Percentiles rank a stretch among this genome's conserved stretches.
Conservation (phyloP, 2,329 filamentous ascomycete species). For the Acephala macrosclerotiorum region DNA sequence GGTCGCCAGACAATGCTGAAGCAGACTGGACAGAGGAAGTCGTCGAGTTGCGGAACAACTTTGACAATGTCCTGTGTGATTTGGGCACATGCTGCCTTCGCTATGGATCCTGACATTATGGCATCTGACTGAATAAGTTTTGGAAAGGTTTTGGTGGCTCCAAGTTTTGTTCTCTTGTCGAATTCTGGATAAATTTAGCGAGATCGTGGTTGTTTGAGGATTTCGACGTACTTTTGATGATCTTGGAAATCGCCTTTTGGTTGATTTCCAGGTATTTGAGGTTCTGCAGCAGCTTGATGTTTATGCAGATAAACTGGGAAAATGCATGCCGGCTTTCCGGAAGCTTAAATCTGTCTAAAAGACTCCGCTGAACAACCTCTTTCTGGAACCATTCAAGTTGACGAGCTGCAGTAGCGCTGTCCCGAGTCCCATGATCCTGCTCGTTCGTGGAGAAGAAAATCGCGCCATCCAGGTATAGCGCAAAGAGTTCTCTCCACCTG, state of each 20-base stretch:
- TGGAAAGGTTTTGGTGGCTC: constrained; percentile 70
- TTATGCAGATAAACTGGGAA: constrained; percentile 73
- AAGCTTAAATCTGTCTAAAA: constrained; percentile 70
- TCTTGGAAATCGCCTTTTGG: constrained; percentile 78
- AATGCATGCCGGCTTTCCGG: constrained; percentile 70
- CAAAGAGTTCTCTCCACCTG: constrained; percentile 82
- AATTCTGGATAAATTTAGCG: constrained; percentile 65
- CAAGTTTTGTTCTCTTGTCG: constrained; percentile 82
- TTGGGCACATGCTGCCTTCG: constrained; percentile 77
- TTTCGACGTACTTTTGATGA: constrained; percentile 74
- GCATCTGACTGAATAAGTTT: constrained; percentile 63
- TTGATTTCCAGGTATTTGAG: constrained; percentile 89
- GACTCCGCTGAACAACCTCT: constrained; percentile 66
- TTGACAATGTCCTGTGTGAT: constrained; percentile 76
- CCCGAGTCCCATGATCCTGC: constrained; percentile 70
- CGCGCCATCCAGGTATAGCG: constrained; percentile 79
- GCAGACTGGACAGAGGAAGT: constrained; percentile 85
- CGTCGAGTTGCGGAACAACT: constrained; percentile 81
- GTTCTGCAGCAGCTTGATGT: constrained; percentile 77
- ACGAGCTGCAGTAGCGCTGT: constrained; percentile 68
- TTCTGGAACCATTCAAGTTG: constrained; percentile 74
- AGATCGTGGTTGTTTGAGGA: not conserved
- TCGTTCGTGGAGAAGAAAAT: constrained; percentile 86
- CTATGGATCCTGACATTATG: constrained; percentile 71
- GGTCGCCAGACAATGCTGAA: constrained; percentile 82